A percentile compares a stretch with the other conserved stretches of the same genome.
Evolutionary conservation across 1,139 yeast species (phyloP).

Genomic region (Kodamaea derodonti): DNA sequence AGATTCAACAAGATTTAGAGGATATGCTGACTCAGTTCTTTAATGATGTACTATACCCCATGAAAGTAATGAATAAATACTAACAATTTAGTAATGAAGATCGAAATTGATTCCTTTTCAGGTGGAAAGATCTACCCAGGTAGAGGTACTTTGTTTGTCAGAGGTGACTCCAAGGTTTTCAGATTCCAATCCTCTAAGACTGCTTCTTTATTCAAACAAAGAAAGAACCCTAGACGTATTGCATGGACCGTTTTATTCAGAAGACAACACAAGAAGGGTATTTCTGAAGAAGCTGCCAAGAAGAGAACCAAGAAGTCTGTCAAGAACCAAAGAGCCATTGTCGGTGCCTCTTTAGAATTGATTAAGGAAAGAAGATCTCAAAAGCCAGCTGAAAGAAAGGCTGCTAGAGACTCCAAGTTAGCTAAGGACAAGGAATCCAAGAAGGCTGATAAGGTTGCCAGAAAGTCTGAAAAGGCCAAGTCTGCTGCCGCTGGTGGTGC

Average conservation of each 20-base stretch:
- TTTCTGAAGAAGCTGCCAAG: conserved; percentile 96
- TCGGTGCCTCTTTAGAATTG: conserved; percentile 98
- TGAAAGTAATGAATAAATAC: conserved; percentile 14
- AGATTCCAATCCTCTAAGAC: conserved; percentile 98
- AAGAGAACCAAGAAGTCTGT: conserved; percentile 97
- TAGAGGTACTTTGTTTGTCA: conserved; percentile 98
- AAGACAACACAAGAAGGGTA: conserved; percentile 99
- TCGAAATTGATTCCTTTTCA: conserved; percentile 99
- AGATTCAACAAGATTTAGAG: too few species aligned
- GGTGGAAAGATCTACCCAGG: conserved; percentile 99
- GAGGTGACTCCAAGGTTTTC: conserved; percentile 99
- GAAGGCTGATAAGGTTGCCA: conserved; percentile 89
- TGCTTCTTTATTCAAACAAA: conserved; percentile 97
- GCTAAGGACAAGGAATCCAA: conserved; percentile 93
- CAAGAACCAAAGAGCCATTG: conserved; percentile 98
- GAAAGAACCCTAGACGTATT: conserved; percentile 99
- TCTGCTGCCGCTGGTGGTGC: conserved; percentile 68
- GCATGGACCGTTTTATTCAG: conserved; percentile 99
- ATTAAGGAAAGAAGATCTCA: conserved; percentile 96
- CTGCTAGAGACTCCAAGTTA: conserved; percentile 89
- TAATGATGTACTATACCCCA: too few species aligned
- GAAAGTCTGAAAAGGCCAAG: conserved; percentile 93
- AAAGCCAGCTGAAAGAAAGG: conserved; percentile 98
- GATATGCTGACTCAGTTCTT: too few species aligned
- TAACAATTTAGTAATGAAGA: conserved; percentile 69